These are phyloP conservation scores for Helicostylum pulchrum DNA, from an alignment of 192 early-diverging fungal species.

Conservation along the genomic window DNA sequence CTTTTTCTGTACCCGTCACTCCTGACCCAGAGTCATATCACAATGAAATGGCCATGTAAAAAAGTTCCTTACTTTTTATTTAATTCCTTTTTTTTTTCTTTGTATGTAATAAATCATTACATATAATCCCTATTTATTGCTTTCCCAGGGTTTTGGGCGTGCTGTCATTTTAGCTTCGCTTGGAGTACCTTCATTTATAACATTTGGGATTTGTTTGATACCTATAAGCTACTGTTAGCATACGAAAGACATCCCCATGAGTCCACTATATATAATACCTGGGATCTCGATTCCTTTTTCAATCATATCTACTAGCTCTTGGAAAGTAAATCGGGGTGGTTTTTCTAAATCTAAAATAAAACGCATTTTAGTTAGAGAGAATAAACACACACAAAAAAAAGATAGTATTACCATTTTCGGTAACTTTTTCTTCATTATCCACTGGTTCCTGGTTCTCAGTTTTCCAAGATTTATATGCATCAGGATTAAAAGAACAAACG, in stretches of 20 bases:
- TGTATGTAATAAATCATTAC: not conserved
- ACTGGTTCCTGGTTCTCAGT: not conserved
- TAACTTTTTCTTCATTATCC: not conserved
- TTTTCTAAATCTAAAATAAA: not conserved
- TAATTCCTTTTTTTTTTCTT: constrained; percentile 2
- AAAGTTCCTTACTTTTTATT: constrained; percentile 1
- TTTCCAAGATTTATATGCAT: constrained; percentile 37
- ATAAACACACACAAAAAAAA: not conserved
- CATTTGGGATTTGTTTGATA: constrained; percentile 40
- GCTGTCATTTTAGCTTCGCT: constrained; percentile 29
- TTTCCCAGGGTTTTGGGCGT: constrained; percentile 40
- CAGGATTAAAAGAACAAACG: constrained; percentile 30
- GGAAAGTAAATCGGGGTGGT: constrained; percentile 32
- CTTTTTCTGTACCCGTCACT: constrained; percentile 11
- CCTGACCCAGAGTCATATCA: constrained; percentile 11
- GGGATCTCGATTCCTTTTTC: constrained; percentile 38
- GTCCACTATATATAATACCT: constrained; percentile 22
- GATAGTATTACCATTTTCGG: not conserved
- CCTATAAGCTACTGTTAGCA: constrained; percentile 3
- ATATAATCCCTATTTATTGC: not conserved
- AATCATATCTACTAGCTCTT: constrained; percentile 43
- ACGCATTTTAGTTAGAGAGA: not conserved
- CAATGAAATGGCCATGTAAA: constrained; percentile 12
- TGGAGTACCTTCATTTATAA: constrained; percentile 35
- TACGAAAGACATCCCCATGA: no score